These are phyloP conservation scores for Coniella vitis DNA, from an alignment of 2,329 filamentous ascomycete species.

Conservation along the genomic window DNA sequence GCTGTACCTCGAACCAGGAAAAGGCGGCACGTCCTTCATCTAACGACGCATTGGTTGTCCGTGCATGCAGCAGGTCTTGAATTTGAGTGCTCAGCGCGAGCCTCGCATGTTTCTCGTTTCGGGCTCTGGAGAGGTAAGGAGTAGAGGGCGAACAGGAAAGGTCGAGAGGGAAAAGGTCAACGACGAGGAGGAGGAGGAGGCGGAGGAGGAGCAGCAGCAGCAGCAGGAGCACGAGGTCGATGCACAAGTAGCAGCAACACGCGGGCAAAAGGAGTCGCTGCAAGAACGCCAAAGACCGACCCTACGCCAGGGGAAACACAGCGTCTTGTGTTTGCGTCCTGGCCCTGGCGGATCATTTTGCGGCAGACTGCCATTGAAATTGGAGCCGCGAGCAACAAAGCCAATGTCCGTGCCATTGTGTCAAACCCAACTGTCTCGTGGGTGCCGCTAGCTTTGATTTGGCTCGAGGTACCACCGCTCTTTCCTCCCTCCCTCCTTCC, in stretches of 20 bases:
- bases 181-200: background rate
- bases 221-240: background rate
- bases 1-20: too few relatives aligned
- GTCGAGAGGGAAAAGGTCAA: background rate
- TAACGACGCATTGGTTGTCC: too few relatives aligned
- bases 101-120: background rate
- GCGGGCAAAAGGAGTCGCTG: too few relatives aligned
- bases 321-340: background rate
- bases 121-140: background rate
- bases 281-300: background rate
- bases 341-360: background rate
- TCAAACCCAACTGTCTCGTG: background rate
- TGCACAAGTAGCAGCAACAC: background rate
- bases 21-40: too few relatives aligned
- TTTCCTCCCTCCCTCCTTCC: background rate
- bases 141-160: too few relatives aligned
- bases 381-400: background rate
- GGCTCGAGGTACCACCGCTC: background rate
- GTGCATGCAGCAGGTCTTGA: conserved; percentile 1
- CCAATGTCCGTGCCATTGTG: background rate
- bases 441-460: background rate
- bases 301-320: background rate
- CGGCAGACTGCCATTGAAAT: background rate
- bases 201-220: background rate
- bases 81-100: too few relatives aligned